These are phyloP conservation scores for Dothideomycetes sp. DNA, from an alignment of 2,329 filamentous ascomycete species.

Conservation along the genomic window DNA sequence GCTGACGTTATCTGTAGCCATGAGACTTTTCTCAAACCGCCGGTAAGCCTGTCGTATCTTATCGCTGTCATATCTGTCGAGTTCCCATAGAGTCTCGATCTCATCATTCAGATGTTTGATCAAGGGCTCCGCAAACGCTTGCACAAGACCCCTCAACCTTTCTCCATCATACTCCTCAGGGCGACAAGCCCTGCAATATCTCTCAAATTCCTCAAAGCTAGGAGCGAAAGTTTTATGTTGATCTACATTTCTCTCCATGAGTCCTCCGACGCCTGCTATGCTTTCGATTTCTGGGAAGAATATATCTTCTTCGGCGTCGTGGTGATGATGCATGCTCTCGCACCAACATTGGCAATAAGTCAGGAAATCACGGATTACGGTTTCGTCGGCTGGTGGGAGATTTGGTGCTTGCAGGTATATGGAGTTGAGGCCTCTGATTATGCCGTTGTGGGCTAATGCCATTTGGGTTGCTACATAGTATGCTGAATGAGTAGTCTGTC, in stretches of 20 bases:
- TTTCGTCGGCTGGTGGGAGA: constrained; percentile 18
- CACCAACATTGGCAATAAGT: constrained; percentile 25
- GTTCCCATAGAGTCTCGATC: constrained; percentile 19
- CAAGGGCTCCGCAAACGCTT: constrained; percentile 21
- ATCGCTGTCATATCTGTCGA: constrained; percentile 18
- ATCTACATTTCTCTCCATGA: constrained; percentile 27
- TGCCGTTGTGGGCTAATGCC: constrained; percentile 28
- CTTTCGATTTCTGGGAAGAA: constrained; percentile 27
- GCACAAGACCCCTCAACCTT: constrained; percentile 19
- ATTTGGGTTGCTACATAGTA: constrained; percentile 29
- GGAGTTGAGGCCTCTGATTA: constrained; percentile 30
- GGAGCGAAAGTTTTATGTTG: constrained; percentile 26
- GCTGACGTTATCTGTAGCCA: constrained; percentile 26
- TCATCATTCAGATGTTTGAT: constrained; percentile 21
- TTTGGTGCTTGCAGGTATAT: constrained; percentile 26
- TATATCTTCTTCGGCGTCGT: constrained; percentile 25
- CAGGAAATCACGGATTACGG: constrained; percentile 23
- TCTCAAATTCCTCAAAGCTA: constrained; percentile 22
- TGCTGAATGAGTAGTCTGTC: constrained; percentile 24
- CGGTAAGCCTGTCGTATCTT: constrained; percentile 21
- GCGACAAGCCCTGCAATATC: constrained; percentile 20
- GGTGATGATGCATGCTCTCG: constrained; percentile 27
- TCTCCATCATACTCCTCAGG: constrained; percentile 19
- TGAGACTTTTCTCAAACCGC: constrained; percentile 22
- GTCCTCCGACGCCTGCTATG: constrained; percentile 20